A percentile compares a stretch with the other conserved stretches of the same genome.
These are phyloP conservation scores for Diplodia seriata DNA, from an alignment of 2,329 filamentous ascomycete species.

Conservation along the genomic window DNA sequence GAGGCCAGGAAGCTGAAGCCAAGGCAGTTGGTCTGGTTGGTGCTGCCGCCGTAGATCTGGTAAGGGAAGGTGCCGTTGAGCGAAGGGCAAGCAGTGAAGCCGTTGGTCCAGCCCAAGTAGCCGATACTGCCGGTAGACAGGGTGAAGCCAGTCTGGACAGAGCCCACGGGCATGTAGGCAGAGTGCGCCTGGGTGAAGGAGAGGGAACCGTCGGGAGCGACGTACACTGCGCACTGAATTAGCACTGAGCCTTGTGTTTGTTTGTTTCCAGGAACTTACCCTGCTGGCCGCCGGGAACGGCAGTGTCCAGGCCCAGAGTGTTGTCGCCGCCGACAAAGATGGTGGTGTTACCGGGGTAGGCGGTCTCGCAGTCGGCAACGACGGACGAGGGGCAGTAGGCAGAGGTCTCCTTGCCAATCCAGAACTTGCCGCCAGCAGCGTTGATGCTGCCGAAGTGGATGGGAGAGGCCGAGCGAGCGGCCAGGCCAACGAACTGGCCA, in stretches of 20 bases:
- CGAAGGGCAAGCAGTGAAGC: slow-evolving; percentile 46
- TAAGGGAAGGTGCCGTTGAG: slow-evolving; percentile 41
- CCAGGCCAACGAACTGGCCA: slow-evolving; percentile 52
- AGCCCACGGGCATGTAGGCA: slow-evolving; percentile 57
- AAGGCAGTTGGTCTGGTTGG: slow-evolving; percentile 40
- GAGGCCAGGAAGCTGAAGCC: slow-evolving; percentile 46
- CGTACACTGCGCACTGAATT: slow-evolving; percentile 54
- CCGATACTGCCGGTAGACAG: slow-evolving; percentile 43
- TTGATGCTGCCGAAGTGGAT: slow-evolving; percentile 58
- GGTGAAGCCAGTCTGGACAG: slow-evolving; percentile 59
- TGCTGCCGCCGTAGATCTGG: slow-evolving; percentile 43
- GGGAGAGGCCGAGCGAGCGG: slow-evolving; percentile 54
- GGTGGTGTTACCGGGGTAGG: slow-evolving; percentile 52
- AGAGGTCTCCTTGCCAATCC: slow-evolving; percentile 55
- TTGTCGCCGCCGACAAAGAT: slow-evolving; percentile 50
- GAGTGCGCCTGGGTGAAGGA: slow-evolving; percentile 66
- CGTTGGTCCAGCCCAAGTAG: slow-evolving; percentile 41
- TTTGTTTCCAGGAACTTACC: slow-evolving; percentile 36
- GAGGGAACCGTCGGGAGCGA: slow-evolving; percentile 61
- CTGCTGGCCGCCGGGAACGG: slow-evolving; percentile 68
- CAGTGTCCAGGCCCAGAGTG: slow-evolving; percentile 50
- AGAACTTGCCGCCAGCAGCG: slow-evolving; percentile 59
- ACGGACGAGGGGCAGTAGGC: slow-evolving; percentile 58
- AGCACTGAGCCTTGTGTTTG: slow-evolving; percentile 3
- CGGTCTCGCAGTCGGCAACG: slow-evolving; percentile 51